phyloP scores from a whole-genome alignment of 257 asterid species.

The Penstemon davidsonii region DNA sequence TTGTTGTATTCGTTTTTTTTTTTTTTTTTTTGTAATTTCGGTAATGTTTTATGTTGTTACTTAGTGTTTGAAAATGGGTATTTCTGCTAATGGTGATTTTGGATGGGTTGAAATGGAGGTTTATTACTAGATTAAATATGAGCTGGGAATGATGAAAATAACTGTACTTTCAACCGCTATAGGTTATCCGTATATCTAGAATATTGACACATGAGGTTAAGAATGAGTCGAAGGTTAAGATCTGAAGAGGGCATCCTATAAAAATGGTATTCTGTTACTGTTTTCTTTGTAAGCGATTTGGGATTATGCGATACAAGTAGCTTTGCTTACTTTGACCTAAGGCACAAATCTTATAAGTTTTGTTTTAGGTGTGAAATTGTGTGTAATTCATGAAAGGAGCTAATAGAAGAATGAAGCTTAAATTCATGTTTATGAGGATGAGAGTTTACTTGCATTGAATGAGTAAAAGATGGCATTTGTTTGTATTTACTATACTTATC shows the following conservation, averaged over 20 bases:
- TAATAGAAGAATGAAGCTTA: neutral
- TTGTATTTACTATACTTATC: neutral
- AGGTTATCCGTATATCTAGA: neutral
- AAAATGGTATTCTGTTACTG: neutral
- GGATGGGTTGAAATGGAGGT: neutral
- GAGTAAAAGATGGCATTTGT: neutral
- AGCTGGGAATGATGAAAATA: slow-evolving; percentile 7
- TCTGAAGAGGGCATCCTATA: neutral
- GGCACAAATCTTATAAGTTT: neutral
- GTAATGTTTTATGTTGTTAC: neutral
- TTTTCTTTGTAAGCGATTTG: neutral
- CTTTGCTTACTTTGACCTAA: neutral
- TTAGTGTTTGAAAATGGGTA: no score
- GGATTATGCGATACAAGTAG: neutral
- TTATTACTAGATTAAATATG: neutral
- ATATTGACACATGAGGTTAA: neutral
- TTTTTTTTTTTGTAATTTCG: neutral
- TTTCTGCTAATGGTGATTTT: slow-evolving; percentile 12
- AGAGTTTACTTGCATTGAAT: neutral
- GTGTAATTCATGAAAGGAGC: neutral
- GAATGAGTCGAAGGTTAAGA: neutral
- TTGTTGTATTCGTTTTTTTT: neutral
- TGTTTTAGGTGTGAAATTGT: neutral
- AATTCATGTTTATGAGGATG: neutral
- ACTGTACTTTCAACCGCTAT: slow-evolving; percentile 3